Evolutionary conservation across 345 rosid genomes (phyloP).

Genomic region (Eucalyptus polyanthemos): DNA sequence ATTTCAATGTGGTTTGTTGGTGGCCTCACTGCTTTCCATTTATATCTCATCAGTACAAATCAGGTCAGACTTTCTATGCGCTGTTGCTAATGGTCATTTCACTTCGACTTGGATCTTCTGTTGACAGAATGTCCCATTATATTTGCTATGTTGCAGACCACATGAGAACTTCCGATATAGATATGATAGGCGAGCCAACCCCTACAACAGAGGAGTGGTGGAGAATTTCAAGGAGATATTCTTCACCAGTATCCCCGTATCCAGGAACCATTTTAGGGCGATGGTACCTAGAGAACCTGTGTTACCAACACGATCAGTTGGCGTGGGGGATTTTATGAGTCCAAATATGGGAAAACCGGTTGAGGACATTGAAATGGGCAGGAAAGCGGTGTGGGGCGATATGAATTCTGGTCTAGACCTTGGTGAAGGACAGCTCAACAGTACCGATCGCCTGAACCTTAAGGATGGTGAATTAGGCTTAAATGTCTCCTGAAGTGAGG

Average conservation of each 20-base stretch:
- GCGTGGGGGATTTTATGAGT: conserved; percentile 89
- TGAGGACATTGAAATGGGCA: conserved; percentile 94
- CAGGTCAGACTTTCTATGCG: conserved; percentile 39
- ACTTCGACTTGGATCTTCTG: background rate
- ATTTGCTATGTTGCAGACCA: conserved; percentile 41
- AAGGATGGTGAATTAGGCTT: conserved; percentile 82
- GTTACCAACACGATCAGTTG: conserved; percentile 42
- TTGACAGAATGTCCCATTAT: background rate
- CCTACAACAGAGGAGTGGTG: conserved; percentile 62
- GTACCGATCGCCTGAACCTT: conserved; percentile 46
- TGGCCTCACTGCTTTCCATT: conserved; percentile 86
- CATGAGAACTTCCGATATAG: conserved; percentile 89
- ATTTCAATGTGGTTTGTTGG: conserved; percentile 97
- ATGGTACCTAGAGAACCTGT: conserved; percentile 63
- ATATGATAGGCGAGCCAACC: conserved; percentile 76
- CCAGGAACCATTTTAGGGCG: conserved; percentile 77
- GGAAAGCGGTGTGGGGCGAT: conserved; percentile 93
- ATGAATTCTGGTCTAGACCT: conserved; percentile 48
- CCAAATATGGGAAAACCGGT: conserved; percentile 88
- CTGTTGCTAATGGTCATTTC: background rate
- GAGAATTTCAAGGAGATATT: conserved; percentile 71
- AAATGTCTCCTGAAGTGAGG: conserved; percentile 63
- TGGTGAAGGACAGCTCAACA: conserved; percentile 46
- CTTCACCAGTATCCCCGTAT: conserved; percentile 48
- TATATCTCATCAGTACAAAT: conserved; percentile 90